Percentiles rank a stretch among this genome's conserved stretches.
Evolutionary conservation across 1,284 basidiomycete genomes (phyloP).

Genomic region (Leucoagaricus sp.): DNA sequence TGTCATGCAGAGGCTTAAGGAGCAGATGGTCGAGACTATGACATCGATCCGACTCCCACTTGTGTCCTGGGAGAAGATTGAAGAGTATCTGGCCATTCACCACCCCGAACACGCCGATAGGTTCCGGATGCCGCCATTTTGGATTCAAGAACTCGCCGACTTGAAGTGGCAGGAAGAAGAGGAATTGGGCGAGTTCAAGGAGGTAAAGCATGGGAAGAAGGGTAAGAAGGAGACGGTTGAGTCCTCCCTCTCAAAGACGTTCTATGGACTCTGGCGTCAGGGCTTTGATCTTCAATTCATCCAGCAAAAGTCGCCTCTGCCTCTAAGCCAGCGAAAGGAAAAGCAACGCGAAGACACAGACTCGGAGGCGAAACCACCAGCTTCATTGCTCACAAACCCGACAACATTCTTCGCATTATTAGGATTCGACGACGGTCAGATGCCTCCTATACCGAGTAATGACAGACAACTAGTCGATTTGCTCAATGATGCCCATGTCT

Average conservation of each 20-base stretch:
- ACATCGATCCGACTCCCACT: too few species aligned
- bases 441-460: slow-evolving; percentile 36
- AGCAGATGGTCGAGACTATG: too few species aligned
- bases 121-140: slow-evolving; percentile 40
- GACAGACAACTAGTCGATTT: slow-evolving; percentile 13
- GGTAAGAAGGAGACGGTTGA: neutral
- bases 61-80: too few species aligned
- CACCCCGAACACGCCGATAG: too few species aligned
- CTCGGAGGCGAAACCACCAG: neutral
- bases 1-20: too few species aligned
- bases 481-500: slow-evolving; percentile 36
- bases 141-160: slow-evolving; percentile 34
- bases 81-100: too few species aligned
- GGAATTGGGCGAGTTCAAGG: slow-evolving; percentile 10
- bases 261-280: slow-evolving; percentile 11
- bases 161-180: slow-evolving; percentile 15
- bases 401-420: slow-evolving; percentile 35
- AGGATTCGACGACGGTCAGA: slow-evolving; percentile 23
- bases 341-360: neutral
- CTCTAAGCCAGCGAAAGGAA: neutral
- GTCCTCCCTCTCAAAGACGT: slow-evolving; percentile 1
- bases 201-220: neutral
- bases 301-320: neutral
- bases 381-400: neutral
- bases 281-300: slow-evolving; percentile 7